phyloP scores from a whole-genome alignment of 2,329 filamentous ascomycete genomes.

The Pseudogymnoascus sp. region DNA sequence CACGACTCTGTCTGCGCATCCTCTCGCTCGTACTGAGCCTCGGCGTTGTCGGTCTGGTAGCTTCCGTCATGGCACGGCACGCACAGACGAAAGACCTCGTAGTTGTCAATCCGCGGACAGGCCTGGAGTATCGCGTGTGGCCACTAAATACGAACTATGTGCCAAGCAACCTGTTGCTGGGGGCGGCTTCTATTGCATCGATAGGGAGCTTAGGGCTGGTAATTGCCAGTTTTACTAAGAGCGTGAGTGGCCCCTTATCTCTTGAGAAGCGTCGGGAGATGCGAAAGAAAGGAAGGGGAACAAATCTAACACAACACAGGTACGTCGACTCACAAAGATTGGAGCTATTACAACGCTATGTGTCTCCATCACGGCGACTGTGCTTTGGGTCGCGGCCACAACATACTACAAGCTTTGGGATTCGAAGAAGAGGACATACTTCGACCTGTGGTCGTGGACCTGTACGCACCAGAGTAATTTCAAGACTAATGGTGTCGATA shows the following conservation, averaged over 20 bases:
- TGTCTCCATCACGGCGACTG: not conserved
- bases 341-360: not conserved
- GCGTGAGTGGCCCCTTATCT: not conserved
- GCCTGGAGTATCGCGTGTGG: not conserved
- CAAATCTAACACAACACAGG: not conserved
- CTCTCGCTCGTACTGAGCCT: not conserved
- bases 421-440: constrained; percentile 1
- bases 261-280: not conserved
- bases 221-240: not conserved
- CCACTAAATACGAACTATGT: not conserved
- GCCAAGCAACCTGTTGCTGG: not conserved
- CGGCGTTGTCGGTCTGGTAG: constrained; percentile 1
- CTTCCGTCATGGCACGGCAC: not conserved
- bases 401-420: not conserved
- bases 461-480: not conserved
- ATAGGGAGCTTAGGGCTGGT: not conserved
- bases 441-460: not conserved
- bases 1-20: not conserved
- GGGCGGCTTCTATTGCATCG: not conserved
- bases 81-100: not conserved
- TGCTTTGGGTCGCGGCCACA: not conserved
- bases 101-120: not conserved
- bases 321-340: not conserved
- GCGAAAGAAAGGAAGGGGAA: not conserved
- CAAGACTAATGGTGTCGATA: not conserved